These are phyloP conservation scores for Alternaria arborescens DNA, from an alignment of 2,329 filamentous ascomycete species.

Conservation along the genomic window DNA sequence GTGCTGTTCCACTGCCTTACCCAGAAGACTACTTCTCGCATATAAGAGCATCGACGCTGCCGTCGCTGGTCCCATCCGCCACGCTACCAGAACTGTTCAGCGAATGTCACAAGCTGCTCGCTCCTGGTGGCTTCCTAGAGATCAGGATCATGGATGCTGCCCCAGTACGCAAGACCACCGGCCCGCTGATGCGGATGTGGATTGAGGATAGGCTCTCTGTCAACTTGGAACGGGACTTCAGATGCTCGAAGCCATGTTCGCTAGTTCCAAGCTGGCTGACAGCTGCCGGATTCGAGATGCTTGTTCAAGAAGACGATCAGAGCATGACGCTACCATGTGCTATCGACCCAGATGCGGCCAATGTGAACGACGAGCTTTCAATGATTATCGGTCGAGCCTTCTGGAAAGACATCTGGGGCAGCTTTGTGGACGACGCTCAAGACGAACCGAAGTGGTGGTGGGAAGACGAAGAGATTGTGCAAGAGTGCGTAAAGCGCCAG, in stretches of 20 bases:
- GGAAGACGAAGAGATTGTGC: slow-evolving; percentile 49
- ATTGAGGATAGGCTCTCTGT: slow-evolving; percentile 67
- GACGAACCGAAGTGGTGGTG: slow-evolving; percentile 50
- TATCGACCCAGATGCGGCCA: slow-evolving; percentile 25
- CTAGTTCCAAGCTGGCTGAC: slow-evolving; percentile 68
- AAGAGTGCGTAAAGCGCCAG: slow-evolving; percentile 46
- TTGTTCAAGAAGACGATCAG: slow-evolving; percentile 28
- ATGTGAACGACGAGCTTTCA: slow-evolving; percentile 44
- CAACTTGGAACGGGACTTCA: slow-evolving; percentile 66
- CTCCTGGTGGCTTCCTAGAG: slow-evolving; percentile 64
- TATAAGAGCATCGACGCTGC: slow-evolving; percentile 60
- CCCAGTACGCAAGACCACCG: slow-evolving; percentile 64
- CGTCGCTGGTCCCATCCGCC: slow-evolving; percentile 64
- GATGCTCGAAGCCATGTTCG: slow-evolving; percentile 67
- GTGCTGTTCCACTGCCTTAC: slow-evolving; percentile 62
- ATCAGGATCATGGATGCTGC: slow-evolving; percentile 70
- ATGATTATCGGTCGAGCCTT: slow-evolving; percentile 46
- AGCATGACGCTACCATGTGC: slow-evolving; percentile 45
- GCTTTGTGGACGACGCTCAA: slow-evolving; percentile 43
- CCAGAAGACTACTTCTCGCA: slow-evolving; percentile 44
- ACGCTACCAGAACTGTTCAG: slow-evolving; percentile 66
- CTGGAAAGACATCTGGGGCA: slow-evolving; percentile 52
- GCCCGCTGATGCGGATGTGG: slow-evolving; percentile 67
- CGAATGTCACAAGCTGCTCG: slow-evolving; percentile 65
- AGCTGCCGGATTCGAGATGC: slow-evolving; percentile 60